Evolutionary conservation across 1,139 yeast genomes (phyloP), one percentile per base, ranked within the genome.

Genomic region (Kluyveromyces marxianus): DNA sequence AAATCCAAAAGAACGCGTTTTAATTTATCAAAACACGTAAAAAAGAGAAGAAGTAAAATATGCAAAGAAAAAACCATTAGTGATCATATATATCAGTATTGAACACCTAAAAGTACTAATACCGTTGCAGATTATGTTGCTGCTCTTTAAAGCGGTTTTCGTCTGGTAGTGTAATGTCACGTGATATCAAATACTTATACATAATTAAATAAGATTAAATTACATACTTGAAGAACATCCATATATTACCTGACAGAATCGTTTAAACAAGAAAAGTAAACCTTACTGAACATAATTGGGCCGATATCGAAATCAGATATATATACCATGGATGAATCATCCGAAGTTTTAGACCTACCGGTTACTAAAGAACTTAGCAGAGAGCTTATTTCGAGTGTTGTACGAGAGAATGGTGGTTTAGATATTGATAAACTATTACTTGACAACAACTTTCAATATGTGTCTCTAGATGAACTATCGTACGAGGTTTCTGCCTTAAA

Each of bases 371-470:
- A 62, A 21, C 44, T 62, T 8, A 52, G 52, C 26, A 51, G 62
- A 25, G 62, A 56, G 34, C 45, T 62, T 21, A 59, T 62, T 40
- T 41, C 56, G 2, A 49, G 48, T 25, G 56, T 50, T 36, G 53
- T 52, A 10, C 44, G 41, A 8, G 27, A 42, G 26, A 47, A 48
- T n/a, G 52, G 44, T 24, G 34, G 47, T 2, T 60, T 62, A 35
- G 55, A 59, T 46, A 59, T 58, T 7, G 63, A 60, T 44, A 46
- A 49, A 3, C 60, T 62, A 39, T 49, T 62, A 25, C 51, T 62
- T 39, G 50, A 53, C 31, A 59, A 62, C 43, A 62, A 62, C 41
- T 55, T 61, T 45, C 62, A 62, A 14, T 62, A 56, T 41, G 49
- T 57, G 8, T 58, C 62, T 3, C 42, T 62, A 28, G 65, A 62